phyloP scores from a whole-genome alignment of 805 yeast genomes.

The Candida ponderosae region DNA sequence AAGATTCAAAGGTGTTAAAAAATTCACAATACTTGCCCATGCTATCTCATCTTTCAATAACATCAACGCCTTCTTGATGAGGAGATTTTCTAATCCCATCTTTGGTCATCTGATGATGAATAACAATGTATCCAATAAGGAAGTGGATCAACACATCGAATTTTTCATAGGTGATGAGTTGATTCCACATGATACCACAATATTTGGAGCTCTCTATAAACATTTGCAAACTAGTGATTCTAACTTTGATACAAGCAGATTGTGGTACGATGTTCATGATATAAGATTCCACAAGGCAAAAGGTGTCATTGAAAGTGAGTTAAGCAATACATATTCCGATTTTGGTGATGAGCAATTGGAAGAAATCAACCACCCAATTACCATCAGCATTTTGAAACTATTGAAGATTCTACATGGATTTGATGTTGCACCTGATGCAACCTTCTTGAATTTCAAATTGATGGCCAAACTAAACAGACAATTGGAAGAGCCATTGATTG shows the following conservation, averaged over 20 bases:
- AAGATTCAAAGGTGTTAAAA: constrained; percentile 14
- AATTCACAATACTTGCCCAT: constrained; percentile 34
- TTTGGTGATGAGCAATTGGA: constrained; percentile 19
- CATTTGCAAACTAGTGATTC: constrained; percentile 30
- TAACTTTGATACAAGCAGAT: constrained; percentile 35
- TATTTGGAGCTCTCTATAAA: constrained; percentile 67
- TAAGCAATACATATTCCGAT: constrained; percentile 23
- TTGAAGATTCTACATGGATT: constrained; percentile 38
- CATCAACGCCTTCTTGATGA: constrained; percentile 35
- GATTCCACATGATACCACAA: constrained; percentile 59
- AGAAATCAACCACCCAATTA: constrained; percentile 22
- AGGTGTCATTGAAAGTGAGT: constrained; percentile 15
- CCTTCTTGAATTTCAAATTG: constrained; percentile 68
- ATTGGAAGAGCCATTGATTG: constrained; percentile 80
- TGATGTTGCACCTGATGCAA: constrained; percentile 13
- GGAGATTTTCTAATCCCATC: constrained; percentile 23
- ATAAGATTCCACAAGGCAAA: constrained; percentile 37
- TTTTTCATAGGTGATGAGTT: constrained; percentile 50
- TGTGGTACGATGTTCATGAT: constrained; percentile 54
- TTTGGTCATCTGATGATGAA: constrained; percentile 12
- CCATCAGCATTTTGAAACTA: constrained; percentile 34
- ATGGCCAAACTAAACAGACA: constrained; percentile 84
- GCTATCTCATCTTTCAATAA: constrained; percentile 43
- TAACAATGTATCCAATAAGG: constrained; percentile 7
- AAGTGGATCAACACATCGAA: constrained; percentile 34